Percentiles rank a stretch among this genome's conserved stretches.
Evolutionary conservation across 2,329 filamentous ascomycete species (phyloP).

Genomic region (Triangularia verruculosa): DNA sequence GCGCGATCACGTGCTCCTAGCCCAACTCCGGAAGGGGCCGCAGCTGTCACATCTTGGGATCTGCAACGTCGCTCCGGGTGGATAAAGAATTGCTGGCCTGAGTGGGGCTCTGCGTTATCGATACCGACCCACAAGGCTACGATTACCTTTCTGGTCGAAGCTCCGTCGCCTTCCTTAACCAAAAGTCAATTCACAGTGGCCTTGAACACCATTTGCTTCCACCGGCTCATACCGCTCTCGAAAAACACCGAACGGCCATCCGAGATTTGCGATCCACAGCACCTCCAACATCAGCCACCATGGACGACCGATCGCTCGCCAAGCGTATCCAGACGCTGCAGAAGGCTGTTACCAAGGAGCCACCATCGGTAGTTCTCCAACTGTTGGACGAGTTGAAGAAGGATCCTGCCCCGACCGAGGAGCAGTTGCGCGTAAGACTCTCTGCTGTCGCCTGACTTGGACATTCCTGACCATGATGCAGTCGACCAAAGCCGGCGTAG

Average conservation of each 20-base stretch:
- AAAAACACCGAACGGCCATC: neutral
- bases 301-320: constrained; percentile 82
- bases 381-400: constrained; percentile 77
- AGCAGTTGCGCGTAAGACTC: constrained; percentile 71
- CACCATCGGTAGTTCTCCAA: constrained; percentile 66
- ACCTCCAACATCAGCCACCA: constrained; percentile 33
- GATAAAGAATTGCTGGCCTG: neutral
- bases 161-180: neutral
- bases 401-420: constrained; percentile 80
- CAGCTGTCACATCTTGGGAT: neutral
- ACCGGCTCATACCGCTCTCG: neutral
- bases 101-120: neutral
- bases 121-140: neutral
- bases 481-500: constrained; percentile 86
- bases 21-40: neutral
- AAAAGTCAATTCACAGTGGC: neutral
- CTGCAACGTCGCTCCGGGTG: neutral
- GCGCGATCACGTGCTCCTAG: neutral
- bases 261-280: neutral
- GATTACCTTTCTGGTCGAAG: neutral
- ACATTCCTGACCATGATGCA: constrained; percentile 31
- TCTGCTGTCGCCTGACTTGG: neutral
- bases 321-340: constrained; percentile 73
- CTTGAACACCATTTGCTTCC: neutral
- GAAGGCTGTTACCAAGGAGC: constrained; percentile 77